A percentile compares a stretch with the other conserved stretches of the same genome.
phyloP scores from a whole-genome alignment of 2,329 filamentous ascomycete genomes.

The Fusarium sp. region DNA sequence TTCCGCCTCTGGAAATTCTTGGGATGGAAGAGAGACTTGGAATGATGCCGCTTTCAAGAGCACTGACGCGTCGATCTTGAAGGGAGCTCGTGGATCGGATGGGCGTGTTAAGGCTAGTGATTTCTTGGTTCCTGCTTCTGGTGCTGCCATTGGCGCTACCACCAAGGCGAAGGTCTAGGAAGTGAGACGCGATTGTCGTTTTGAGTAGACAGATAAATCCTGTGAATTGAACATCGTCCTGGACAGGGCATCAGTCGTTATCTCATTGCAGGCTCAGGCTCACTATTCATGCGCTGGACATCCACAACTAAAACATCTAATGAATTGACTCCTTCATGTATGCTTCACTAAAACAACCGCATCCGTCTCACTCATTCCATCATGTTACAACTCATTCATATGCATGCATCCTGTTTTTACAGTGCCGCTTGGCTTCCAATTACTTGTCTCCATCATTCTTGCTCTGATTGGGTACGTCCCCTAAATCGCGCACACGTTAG shows the following conservation, averaged over 20 bases:
- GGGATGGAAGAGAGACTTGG: constrained; percentile 55
- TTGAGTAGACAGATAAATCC: rapidly evolving
- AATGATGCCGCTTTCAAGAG: constrained; percentile 55
- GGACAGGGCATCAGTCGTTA: too few species aligned
- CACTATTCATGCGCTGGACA: not conserved
- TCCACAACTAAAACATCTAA: not conserved
- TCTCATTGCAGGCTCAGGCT: not conserved
- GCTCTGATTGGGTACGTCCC: constrained; percentile 3
- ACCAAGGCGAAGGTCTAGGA: constrained; percentile 24
- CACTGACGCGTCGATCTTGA: constrained; percentile 49
- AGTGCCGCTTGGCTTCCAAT: not conserved
- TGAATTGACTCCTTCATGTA: constrained; percentile 4
- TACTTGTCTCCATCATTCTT: not conserved
- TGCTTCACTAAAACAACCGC: constrained; percentile 3
- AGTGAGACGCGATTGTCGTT: rapidly evolving
- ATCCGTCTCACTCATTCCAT: not conserved
- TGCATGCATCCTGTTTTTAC: constrained; percentile 3
- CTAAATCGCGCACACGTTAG: not conserved
- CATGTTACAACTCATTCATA: not conserved
- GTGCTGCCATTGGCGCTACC: constrained; percentile 40
- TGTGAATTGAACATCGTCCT: not conserved
- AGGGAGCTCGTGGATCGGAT: constrained; percentile 52
- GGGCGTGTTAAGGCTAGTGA: constrained; percentile 56
- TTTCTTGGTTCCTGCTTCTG: constrained; percentile 56
- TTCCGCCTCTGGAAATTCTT: constrained; percentile 55